Base-by-base conservation (phyloP, 2,329 filamentous ascomycete genomes). In the Westerdykella aurantiaca region DNA sequence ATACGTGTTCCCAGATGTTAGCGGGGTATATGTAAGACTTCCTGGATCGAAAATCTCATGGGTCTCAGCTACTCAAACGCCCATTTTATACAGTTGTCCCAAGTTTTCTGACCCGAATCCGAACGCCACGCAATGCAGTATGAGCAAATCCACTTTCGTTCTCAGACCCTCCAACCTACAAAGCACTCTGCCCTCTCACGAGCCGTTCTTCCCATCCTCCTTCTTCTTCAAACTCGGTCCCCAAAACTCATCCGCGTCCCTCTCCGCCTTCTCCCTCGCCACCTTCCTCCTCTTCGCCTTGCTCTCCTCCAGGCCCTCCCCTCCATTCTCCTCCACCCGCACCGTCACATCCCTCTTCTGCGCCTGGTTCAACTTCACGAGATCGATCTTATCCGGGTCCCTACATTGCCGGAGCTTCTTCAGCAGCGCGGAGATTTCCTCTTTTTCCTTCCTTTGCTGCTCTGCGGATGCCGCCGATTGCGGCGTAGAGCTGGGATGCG, bases 331-430 rank as follows among this genome's bases (percentile, higher is more conserved):
- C 34, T 54, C 49, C 7, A 66, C 61, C 25, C 25, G 7, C 25
- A 29, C 25, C 33, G 17, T 18, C 1, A 57, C 66, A 39, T 70
- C 69, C 38, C 69, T 54, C 57, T 73, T 80, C 55, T 83, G 76
- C 16, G 80, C 79, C 50, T 77, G 76, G 56, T 86, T 82, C 40
- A 86, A 69, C 38, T 81, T 81, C 14, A 88, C 81, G 3, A 90
- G 67, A 63, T 90, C 84, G 35, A 78, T 80, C 44, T 86, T 80
- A 53, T 87, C 83, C 0, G 86, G 85, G 56, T 91, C 86, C 45
- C 82, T 75, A 54, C 86, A 90, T 54, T 77, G 79, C 47, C 79
- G 80, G n/a, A 90, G 72, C 61, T 88, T 89, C 66, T 77, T 81
- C 13, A 81, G 75, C 11, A 88, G 50, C 2, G 44, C 44, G 37